Evolutionary conservation across 805 yeast species (phyloP), one percentile per base, ranked within the genome.

Genomic region (Zygosaccharomyces bisporus): DNA sequence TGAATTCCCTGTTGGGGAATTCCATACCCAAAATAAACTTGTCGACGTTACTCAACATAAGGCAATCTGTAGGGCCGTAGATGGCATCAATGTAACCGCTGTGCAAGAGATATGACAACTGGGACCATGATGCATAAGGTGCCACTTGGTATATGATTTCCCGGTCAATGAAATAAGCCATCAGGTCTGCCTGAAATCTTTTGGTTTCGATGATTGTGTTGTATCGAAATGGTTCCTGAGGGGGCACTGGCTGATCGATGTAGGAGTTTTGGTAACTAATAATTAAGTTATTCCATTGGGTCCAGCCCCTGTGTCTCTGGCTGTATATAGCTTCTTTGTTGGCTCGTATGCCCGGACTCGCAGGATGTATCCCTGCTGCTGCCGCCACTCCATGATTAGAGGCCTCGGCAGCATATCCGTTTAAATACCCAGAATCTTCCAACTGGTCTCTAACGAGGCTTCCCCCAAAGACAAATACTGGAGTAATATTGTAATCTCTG

Each of bases 121-220:
- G 96, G 32, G 81, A 76, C 67, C 88, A 80, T 0, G 96, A 79
- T 34, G 80, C 73, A 58, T 80, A 89, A 4, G 98, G 98, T 27
- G 95, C 84, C 9, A 89, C 77, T 45, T 88, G 64, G 58, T 75
- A 90, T 46, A 81, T 83, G 9, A 86, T 66, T 2, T 70, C 74
- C 39, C 73, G 70, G 16, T 73, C 75, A 29, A 73, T 71, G 46
- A 91, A 77, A 43, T 77, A 75, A 18, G 70, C 66, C 46, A 85
- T 69, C 49, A 88, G 69, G 50, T 80, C 81, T 42, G 73, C 68
- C 43, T 75, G 63, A 58, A 80, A 74, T 3, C 79, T 72, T 47
- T 74, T 70, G 13, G 75, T 53, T 2, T 75, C 72, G 39, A 80
- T 63, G 0, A 80, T 76, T 6, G 79, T 74, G 33, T 47, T 70